phyloP scores from a whole-genome alignment of 1,139 yeast genomes.

The Arxiozyma bovina region DNA sequence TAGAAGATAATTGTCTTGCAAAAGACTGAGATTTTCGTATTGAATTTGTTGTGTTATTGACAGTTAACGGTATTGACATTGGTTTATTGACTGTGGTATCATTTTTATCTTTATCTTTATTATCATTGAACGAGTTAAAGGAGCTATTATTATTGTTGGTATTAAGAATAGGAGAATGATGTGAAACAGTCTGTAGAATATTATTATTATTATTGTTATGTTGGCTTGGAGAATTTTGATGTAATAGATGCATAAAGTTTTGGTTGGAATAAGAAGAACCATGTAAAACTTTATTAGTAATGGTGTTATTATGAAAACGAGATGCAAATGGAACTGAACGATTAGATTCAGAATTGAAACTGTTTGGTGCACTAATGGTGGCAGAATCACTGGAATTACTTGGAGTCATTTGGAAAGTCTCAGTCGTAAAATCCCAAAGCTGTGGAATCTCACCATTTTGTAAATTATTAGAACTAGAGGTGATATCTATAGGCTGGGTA shows the following conservation, averaged over 20 bases:
- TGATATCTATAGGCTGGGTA: constrained; percentile 20
- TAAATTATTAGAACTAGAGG: constrained; percentile 15
- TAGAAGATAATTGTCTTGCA: constrained; percentile 24
- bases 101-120: neutral
- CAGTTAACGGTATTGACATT: constrained; percentile 9
- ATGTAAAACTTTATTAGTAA: neutral
- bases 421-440: constrained; percentile 31
- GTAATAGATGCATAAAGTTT: neutral
- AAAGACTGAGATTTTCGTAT: constrained; percentile 25
- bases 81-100: constrained; percentile 4
- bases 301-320: neutral
- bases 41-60: constrained; percentile 20
- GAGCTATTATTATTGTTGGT: neutral
- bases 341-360: constrained; percentile 21
- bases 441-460: constrained; percentile 34
- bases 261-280: constrained; percentile 1
- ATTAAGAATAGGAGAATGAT: constrained; percentile 2
- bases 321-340: constrained; percentile 3
- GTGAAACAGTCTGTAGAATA: neutral
- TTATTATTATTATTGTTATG: constrained; percentile 7
- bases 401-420: constrained; percentile 31
- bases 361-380: constrained; percentile 31
- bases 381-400: constrained; percentile 30
- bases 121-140: neutral
- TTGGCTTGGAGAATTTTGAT: neutral